phyloP scores from a whole-genome alignment of 1,139 yeast genomes.

The Blastobotrys niveus region DNA sequence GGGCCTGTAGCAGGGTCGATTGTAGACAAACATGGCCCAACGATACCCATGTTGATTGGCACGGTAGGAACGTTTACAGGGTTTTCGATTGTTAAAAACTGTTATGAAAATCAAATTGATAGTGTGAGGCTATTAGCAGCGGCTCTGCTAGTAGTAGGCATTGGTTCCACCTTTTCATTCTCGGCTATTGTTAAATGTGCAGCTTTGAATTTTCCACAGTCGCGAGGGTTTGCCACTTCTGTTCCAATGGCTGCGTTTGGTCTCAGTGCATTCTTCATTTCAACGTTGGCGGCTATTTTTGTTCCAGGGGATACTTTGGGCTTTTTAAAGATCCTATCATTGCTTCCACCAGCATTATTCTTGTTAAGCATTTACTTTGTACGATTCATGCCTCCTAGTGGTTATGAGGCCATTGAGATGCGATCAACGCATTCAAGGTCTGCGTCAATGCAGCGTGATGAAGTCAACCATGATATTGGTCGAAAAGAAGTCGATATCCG shows the following conservation, averaged over 20 bases:
- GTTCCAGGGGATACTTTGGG: conserved; percentile 32
- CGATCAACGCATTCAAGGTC: conserved; percentile 1
- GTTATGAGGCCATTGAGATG: conserved; percentile 15
- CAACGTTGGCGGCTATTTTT: conserved; percentile 31
- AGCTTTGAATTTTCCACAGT: conserved; percentile 37
- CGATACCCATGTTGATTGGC: conserved; percentile 35
- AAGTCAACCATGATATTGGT: conserved; percentile 9
- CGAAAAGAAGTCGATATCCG: conserved; percentile 20
- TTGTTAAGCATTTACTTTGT: conserved; percentile 25
- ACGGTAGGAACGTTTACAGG: conserved; percentile 30
- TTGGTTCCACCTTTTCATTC: conserved; percentile 37
- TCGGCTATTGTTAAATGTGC: conserved; percentile 41
- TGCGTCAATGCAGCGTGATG: conserved; percentile 5
- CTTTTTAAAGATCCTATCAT: conserved; percentile 31
- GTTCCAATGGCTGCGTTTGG: conserved; percentile 43
- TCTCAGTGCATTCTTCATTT: conserved; percentile 37
- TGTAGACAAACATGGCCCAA: conserved; percentile 54
- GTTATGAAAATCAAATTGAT: conserved; percentile 23
- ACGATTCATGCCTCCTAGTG: conserved; percentile 20
- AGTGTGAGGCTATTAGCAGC: conserved; percentile 27
- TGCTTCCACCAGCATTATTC: conserved; percentile 31
- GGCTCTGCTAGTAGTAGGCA: conserved; percentile 34
- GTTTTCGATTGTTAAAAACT: conserved; percentile 28
- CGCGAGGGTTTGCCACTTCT: conserved; percentile 39
- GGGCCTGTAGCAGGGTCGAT: conserved; percentile 58